Percentiles rank a stretch among this genome's conserved stretches.
Evolutionary conservation across 805 yeast species (phyloP).

Genomic region (Suhomyces vadensis): DNA sequence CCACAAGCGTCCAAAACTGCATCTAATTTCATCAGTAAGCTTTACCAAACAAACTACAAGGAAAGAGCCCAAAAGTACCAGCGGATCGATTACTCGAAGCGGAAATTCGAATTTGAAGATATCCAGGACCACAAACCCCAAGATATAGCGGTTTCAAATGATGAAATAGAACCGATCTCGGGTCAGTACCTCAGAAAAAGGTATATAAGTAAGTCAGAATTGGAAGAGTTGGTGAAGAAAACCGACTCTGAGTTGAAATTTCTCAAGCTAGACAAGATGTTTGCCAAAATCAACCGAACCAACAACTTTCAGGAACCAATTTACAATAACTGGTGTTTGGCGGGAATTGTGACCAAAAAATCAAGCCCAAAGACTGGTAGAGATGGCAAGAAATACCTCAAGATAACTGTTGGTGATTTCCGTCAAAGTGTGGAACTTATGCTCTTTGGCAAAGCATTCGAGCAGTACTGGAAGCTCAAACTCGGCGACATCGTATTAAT

Average conservation of each 20-base stretch:
- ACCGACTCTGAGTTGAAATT: slow-evolving; percentile 41
- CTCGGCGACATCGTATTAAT: slow-evolving; percentile 75
- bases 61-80: slow-evolving; percentile 6
- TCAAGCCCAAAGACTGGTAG: slow-evolving; percentile 50
- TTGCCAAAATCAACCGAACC: slow-evolving; percentile 70
- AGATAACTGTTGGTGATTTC: slow-evolving; percentile 68
- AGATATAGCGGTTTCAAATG: slow-evolving; percentile 9
- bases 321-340: slow-evolving; percentile 73
- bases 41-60: slow-evolving; percentile 16
- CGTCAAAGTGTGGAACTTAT: slow-evolving; percentile 57
- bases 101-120: slow-evolving; percentile 28
- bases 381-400: slow-evolving; percentile 51
- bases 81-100: slow-evolving; percentile 21
- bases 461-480: slow-evolving; percentile 68
- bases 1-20: slow-evolving; percentile 2
- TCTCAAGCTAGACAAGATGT: slow-evolving; percentile 56
- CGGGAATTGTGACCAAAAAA: slow-evolving; percentile 69
- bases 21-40: slow-evolving; percentile 20
- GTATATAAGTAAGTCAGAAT: slow-evolving; percentile 29
- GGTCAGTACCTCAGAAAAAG: slow-evolving; percentile 18
- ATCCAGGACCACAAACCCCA: slow-evolving; percentile 10
- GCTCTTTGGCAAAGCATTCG: slow-evolving; percentile 66
- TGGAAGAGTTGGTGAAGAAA: slow-evolving; percentile 44
- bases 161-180: slow-evolving; percentile 25
- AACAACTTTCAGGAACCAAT: slow-evolving; percentile 60